These are phyloP conservation scores for Blastocystis sp. DNA, from an alignment of 352 stramenopile species.

Conservation along the genomic window DNA sequence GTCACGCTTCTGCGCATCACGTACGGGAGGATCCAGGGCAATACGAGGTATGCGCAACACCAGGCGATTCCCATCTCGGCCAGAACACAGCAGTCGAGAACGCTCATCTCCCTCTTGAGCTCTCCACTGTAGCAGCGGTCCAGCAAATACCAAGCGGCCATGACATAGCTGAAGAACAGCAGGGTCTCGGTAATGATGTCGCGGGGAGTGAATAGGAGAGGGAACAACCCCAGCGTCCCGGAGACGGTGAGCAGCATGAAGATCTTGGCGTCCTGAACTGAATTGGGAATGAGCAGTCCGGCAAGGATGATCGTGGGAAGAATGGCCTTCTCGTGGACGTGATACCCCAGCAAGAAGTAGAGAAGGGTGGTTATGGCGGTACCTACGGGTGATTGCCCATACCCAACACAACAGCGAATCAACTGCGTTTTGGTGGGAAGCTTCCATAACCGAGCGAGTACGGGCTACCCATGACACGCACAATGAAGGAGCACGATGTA, in stretches of 20 bases:
- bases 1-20: conserved; percentile 71
- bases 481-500: neutral
- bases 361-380: conserved; percentile 5
- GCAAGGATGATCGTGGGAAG: conserved; percentile 73
- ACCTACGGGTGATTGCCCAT: neutral
- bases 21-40: conserved; percentile 49
- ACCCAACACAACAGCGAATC: conserved; percentile 1
- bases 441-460: conserved; percentile 11
- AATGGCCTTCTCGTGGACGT: conserved; percentile 99
- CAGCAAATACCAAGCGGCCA: conserved; percentile 77
- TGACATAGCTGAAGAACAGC: conserved; percentile 75
- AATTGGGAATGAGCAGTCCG: conserved; percentile 77
- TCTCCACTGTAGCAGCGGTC: conserved; percentile 77
- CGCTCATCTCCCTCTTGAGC: neutral
- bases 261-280: conserved; percentile 79
- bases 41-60: neutral
- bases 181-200: conserved; percentile 80
- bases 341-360: conserved; percentile 90
- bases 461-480: neutral
- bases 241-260: conserved; percentile 78
- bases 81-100: neutral
- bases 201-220: conserved; percentile 79
- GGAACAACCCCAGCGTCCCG: conserved; percentile 80
- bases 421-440: neutral
- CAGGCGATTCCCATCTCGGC: neutral